phyloP scores from a whole-genome alignment of 129 eudicot species.

The Artemisia argyi region DNA sequence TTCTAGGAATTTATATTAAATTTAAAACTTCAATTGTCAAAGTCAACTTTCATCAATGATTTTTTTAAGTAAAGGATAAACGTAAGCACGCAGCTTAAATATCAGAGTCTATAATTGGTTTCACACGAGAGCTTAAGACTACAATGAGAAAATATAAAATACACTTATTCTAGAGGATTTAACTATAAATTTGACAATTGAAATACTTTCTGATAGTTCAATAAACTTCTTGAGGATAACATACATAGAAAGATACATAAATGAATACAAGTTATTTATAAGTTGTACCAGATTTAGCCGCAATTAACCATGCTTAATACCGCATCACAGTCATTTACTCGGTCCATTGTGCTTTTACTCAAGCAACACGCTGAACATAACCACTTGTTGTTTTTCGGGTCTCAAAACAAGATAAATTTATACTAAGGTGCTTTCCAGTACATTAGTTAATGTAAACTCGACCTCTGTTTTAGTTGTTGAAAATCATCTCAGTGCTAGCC shows the following conservation, averaged over 20 bases:
- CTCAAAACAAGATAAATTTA: not conserved
- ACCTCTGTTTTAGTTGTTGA: conserved; percentile 28
- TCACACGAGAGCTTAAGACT: too few relatives aligned
- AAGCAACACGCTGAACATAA: not conserved
- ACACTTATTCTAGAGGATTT: too few relatives aligned
- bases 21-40: too few relatives aligned
- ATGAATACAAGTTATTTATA: not conserved
- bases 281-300: not conserved
- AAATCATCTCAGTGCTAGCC: conserved; percentile 71
- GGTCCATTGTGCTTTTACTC: not conserved
- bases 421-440: conserved; percentile 1
- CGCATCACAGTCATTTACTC: not conserved
- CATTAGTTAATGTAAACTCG: not conserved
- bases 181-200: too few relatives aligned
- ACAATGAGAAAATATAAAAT: too few relatives aligned
- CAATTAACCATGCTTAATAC: not conserved
- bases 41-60: too few relatives aligned
- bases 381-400: not conserved
- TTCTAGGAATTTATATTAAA: too few relatives aligned
- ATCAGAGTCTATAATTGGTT: too few relatives aligned
- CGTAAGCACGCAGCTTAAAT: too few relatives aligned
- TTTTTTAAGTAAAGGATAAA: too few relatives aligned
- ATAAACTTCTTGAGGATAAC: not conserved
- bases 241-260: not conserved
- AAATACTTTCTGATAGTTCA: too few relatives aligned